Base-by-base conservation (phyloP, 805 yeast genomes). In the Lipomyces orientalis region DNA sequence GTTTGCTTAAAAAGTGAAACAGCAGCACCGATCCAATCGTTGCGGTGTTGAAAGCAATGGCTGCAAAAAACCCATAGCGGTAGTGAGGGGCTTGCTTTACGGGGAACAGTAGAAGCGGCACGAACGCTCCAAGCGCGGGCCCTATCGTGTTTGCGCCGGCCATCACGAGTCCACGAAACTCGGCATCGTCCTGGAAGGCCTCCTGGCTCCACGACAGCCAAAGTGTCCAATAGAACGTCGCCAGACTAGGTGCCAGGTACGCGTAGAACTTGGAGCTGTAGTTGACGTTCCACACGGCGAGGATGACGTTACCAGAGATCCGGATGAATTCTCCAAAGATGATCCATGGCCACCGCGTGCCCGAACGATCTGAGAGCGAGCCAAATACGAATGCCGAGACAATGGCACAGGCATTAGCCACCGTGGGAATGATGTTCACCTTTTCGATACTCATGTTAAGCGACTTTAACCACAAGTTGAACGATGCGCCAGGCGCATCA, bases 261-360 rank as follows among this genome's bases (percentile, higher is more conserved):
- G 87, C 90, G 77, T 85, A 86, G 87, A 88, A 85, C 73, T 84
- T 86, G 4, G 86, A 86, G 14, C 81, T 73, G 72, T 85, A 85
- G 2, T 83, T 79, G 14, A 87, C 84, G 60, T 83, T 60, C 89
- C 89, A 87, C 7, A 81, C 83, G 2, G 88, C 86, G 65, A 86
- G 77, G 54, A 86, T 78, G 12, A 82, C 76, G 70, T 85, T 85
- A 14, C 88, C 87, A 4, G 81, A 75, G 22, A 86, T 75, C 69
- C 85, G 52, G 37, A 66, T 35, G 10, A 49, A 16, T 19, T 85
- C 72, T 85, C 82, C 1, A 82, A 77, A 71, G 25, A 73, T 83
- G 87, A 0, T 89, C 83, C 39, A 83, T 76, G 7, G 82, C 72
- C 64, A 86, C 82, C 7, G 88, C 86, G 54, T 71, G 29, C 73